phyloP scores from a whole-genome alignment of 2,329 filamentous ascomycete genomes.

The Acrodontium crateriforme region DNA sequence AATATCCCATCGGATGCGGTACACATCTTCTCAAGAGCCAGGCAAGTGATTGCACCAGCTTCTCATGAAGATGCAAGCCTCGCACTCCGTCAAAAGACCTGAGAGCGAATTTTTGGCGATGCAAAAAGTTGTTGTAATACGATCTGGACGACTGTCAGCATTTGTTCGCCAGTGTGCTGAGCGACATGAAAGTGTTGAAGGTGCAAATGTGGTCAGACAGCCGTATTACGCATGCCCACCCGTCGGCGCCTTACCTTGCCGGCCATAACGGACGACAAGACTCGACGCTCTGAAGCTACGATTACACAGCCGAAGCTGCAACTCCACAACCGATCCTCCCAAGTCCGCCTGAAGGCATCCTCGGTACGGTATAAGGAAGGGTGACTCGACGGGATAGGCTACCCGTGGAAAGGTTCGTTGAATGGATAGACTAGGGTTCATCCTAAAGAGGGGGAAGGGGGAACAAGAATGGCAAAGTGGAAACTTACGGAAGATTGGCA shows the following conservation, averaged over 20 bases:
- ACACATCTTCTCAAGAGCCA: too few species aligned
- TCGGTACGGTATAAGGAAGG: constrained; percentile 25
- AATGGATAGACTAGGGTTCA: constrained; percentile 29
- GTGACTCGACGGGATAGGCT: constrained; percentile 23
- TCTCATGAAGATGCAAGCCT: too few species aligned
- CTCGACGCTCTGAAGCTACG: constrained; percentile 21
- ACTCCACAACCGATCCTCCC: constrained; percentile 28
- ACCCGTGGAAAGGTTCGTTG: constrained; percentile 20
- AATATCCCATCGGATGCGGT: too few species aligned
- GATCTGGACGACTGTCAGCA: too few species aligned
- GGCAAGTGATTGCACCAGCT: too few species aligned
- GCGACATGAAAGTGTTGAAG: constrained; percentile 2
- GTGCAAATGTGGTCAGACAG: constrained; percentile 16
- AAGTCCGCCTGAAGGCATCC: constrained; percentile 8
- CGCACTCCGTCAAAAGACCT: too few species aligned
- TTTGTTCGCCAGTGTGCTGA: too few species aligned
- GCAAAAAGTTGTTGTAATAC: too few species aligned
- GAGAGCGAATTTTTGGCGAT: too few species aligned
- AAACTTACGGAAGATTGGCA: not conserved
- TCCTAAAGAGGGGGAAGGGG: constrained; percentile 14
- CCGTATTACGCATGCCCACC: constrained; percentile 25
- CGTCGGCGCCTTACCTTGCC: constrained; percentile 20
- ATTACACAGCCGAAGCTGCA: constrained; percentile 17
- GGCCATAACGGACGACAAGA: constrained; percentile 22
- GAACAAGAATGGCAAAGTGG: not conserved